phyloP scores from a whole-genome alignment of 805 yeast species.

The Ogataea nitratoaversa region DNA sequence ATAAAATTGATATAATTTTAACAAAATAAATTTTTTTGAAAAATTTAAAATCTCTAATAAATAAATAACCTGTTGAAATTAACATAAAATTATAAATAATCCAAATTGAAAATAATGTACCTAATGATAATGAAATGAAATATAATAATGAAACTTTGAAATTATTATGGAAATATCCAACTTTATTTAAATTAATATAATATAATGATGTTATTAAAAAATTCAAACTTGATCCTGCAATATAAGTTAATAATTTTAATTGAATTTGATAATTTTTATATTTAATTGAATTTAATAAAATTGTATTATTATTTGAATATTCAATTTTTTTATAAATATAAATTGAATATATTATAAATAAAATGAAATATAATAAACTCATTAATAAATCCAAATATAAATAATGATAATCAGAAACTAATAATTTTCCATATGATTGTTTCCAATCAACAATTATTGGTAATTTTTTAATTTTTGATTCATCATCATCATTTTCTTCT shows the following conservation, averaged over 20 bases:
- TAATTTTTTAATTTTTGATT: slow-evolving; percentile 5
- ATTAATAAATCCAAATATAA: slow-evolving; percentile 22
- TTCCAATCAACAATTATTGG: slow-evolving; percentile 26
- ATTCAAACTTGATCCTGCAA: slow-evolving; percentile 15
- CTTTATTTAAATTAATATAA: slow-evolving; percentile 19
- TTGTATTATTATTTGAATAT: slow-evolving; percentile 17
- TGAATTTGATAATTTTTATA: slow-evolving; percentile 23
- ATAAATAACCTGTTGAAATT: slow-evolving; percentile 25
- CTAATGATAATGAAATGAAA: slow-evolving; percentile 18
- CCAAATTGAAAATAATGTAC: slow-evolving; percentile 29
- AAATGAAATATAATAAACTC: slow-evolving; percentile 16
- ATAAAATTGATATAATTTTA: slow-evolving; percentile 15
- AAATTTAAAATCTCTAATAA: slow-evolving; percentile 17
- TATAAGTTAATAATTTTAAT: slow-evolving; percentile 22
- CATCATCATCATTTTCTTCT: slow-evolving; percentile 1
- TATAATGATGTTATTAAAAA: slow-evolving; percentile 14
- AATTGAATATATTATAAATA: slow-evolving; percentile 12
- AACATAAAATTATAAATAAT: slow-evolving; percentile 28
- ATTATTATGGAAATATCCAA: slow-evolving; percentile 24
- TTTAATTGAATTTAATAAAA: slow-evolving; percentile 14
- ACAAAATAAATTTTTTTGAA: slow-evolving; percentile 13
- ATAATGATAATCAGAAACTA: slow-evolving; percentile 26
- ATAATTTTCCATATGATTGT: slow-evolving; percentile 29
- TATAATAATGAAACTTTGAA: slow-evolving; percentile 18
- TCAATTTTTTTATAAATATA: slow-evolving; percentile 13